Evolutionary conservation across 306 rosid species (phyloP), one percentile per base, ranked within the genome.

Genomic region (Arachis stenosperma): DNA sequence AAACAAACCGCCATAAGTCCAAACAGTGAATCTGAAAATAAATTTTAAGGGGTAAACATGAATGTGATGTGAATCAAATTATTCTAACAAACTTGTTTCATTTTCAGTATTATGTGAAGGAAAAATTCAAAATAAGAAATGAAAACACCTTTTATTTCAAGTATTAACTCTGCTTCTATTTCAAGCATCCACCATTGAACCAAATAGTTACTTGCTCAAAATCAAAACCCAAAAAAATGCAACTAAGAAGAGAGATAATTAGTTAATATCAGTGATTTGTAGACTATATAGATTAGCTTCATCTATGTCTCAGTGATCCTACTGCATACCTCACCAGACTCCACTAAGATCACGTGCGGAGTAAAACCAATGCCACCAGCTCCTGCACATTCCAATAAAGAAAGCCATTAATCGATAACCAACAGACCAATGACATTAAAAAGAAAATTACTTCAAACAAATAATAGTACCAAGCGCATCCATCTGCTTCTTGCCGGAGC

Each of bases 401-500:
- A 51, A 13, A 61, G 27, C 8, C 57, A 17, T 12, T 15, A 47
- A 29, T 2, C 58, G 14, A 5, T 2, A 52, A 44, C 42, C 41
- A 66, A 33, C 6, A 3, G 17, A 7, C 4, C 6, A 5, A 22
- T 33, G 3, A 33, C 37, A 36, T 27, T 9, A 2, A 0, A 61
- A 42, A 1, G 9, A 15, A 9, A 33, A 33, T 33, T 33, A 33
- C 37, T 2, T 42, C 7, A 42, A 42, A 42, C 6, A 73, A 15
- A 42, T 7, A 7, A 29, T 2, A 40, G 40, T 78, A 91, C 98
- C 97, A 53, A 83, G 68, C 0, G 89, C 84, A 9, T 89, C 90
- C 67, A 85, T 42, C 44, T 88, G 94, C 70, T 83, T 94, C 83
- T 86, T 89, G 10, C 88, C 90, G 0, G 97, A 91, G 30, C 98